Evolutionary conservation across 1,284 basidiomycete genomes (phyloP).

Genomic region (Rhodotorula mucilaginosa): DNA sequence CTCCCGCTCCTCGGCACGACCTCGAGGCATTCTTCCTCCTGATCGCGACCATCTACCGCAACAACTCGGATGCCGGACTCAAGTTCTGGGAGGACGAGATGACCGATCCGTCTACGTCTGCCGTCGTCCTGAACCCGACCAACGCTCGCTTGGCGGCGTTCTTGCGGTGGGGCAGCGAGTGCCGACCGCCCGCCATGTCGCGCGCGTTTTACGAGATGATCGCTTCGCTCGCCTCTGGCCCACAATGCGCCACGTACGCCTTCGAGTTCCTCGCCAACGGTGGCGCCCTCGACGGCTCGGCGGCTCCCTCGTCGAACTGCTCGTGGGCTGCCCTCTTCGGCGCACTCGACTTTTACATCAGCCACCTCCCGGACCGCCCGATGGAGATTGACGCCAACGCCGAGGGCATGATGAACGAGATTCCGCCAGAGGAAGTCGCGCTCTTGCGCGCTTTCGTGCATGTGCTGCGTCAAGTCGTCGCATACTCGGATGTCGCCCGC

Average conservation of each 20-base stretch:
- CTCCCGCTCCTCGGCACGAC: slow-evolving; percentile 64
- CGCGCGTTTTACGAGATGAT: slow-evolving; percentile 85
- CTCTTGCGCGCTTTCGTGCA: slow-evolving; percentile 77
- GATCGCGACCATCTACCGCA: slow-evolving; percentile 73
- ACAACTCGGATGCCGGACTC: slow-evolving; percentile 69
- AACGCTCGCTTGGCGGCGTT: slow-evolving; percentile 66
- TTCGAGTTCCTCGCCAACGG: slow-evolving; percentile 68
- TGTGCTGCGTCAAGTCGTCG: slow-evolving; percentile 75
- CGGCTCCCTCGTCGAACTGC: slow-evolving; percentile 40
- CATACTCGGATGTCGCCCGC: slow-evolving; percentile 72
- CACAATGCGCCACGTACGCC: slow-evolving; percentile 75
- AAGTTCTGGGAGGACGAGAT: slow-evolving; percentile 76
- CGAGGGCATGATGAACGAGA: slow-evolving; percentile 45
- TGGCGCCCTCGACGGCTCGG: slow-evolving; percentile 52
- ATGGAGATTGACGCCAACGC: slow-evolving; percentile 47
- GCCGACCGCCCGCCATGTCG: slow-evolving; percentile 67
- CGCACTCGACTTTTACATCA: slow-evolving; percentile 58
- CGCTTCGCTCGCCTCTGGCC: slow-evolving; percentile 75
- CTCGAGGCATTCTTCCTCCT: slow-evolving; percentile 79
- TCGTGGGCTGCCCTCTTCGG: slow-evolving; percentile 58
- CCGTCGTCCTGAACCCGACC: slow-evolving; percentile 34
- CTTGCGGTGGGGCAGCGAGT: slow-evolving; percentile 78
- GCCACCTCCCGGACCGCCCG: slow-evolving; percentile 44
- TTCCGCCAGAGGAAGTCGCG: slow-evolving; percentile 71
- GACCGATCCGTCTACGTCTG: slow-evolving; percentile 44